A percentile compares a stretch with the other conserved stretches of the same genome.
These are phyloP conservation scores for Pisolithus tinctorius DNA, from an alignment of 768 basidiomycete genomes.

Conservation along the genomic window DNA sequence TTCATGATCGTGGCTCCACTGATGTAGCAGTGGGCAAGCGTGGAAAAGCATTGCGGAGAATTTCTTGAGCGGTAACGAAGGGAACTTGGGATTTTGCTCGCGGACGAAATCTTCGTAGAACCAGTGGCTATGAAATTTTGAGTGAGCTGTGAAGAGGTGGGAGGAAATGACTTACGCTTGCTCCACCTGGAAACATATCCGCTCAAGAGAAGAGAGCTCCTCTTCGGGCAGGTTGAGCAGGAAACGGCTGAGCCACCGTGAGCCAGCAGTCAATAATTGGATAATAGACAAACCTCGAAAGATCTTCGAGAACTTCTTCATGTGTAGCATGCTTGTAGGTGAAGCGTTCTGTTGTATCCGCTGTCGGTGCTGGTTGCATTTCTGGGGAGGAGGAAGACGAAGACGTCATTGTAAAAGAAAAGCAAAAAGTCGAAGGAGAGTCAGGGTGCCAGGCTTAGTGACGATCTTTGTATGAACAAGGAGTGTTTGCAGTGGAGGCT, in stretches of 20 bases:
- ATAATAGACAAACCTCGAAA: slow-evolving; percentile 60
- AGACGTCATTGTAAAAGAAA: slow-evolving; percentile 50
- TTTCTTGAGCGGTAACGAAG: slow-evolving; percentile 81
- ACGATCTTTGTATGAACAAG: slow-evolving; percentile 29
- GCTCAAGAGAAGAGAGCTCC: slow-evolving; percentile 84
- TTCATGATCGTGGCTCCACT: slow-evolving; percentile 82
- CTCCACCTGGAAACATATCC: slow-evolving; percentile 98
- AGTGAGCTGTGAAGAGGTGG: slow-evolving; percentile 5
- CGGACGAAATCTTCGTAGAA: slow-evolving; percentile 99
- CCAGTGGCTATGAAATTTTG: slow-evolving; percentile 71
- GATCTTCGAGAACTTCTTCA: slow-evolving; percentile 85
- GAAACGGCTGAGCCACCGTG: slow-evolving; percentile 61
- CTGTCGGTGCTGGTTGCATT: slow-evolving; percentile 44
- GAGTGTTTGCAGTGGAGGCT: slow-evolving; percentile 19
- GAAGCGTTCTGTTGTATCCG: slow-evolving; percentile 34
- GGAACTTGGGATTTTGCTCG: slow-evolving; percentile 81
- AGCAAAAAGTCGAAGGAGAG: slow-evolving; percentile 27
- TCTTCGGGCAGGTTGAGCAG: slow-evolving; percentile 93
- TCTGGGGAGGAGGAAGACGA: slow-evolving; percentile 78
- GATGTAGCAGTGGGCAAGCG: slow-evolving; percentile 73
- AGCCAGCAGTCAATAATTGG: slow-evolving; percentile 6
- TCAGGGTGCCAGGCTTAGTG: slow-evolving; percentile 20
- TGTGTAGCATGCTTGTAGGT: slow-evolving; percentile 69
- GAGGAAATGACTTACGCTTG: slow-evolving; percentile 70
- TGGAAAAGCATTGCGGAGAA: slow-evolving; percentile 91